Evolutionary conservation across 2,329 filamentous ascomycete species (phyloP).

Genomic region (Sphaerostilbella broomeana): DNA sequence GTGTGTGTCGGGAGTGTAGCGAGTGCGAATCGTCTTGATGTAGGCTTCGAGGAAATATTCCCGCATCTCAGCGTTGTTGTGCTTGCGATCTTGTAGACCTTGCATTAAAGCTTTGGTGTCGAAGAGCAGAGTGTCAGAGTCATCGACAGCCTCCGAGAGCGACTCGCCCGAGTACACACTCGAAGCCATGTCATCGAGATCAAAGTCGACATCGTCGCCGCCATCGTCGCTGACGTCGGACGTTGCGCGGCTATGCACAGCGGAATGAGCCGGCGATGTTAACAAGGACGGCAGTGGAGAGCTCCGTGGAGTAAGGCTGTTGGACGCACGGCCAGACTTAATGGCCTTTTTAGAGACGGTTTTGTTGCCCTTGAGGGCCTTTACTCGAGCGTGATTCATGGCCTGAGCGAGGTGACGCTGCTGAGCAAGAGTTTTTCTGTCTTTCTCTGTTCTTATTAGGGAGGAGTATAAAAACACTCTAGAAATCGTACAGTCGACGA

Average conservation of each 20-base stretch:
- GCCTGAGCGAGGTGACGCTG: conserved; percentile 7
- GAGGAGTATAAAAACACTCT: too few species aligned
- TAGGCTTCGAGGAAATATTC: conserved; percentile 39
- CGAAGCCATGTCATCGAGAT: conserved; percentile 38
- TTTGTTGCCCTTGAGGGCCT: conserved; percentile 65
- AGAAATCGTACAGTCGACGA: not conserved
- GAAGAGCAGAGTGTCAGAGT: conserved; percentile 56
- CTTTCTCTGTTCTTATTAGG: too few species aligned
- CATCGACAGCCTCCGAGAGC: conserved; percentile 51
- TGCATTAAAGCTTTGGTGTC: conserved; percentile 57
- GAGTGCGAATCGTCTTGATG: conserved; percentile 47
- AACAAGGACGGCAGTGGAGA: conserved; percentile 53
- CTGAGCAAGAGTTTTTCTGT: too few species aligned
- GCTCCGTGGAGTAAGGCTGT: conserved; percentile 51
- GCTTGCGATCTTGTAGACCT: conserved; percentile 68
- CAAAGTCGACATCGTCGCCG: conserved; percentile 36
- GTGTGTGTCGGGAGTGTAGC: conserved; percentile 28
- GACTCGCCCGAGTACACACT: conserved; percentile 37
- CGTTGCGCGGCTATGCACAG: conserved; percentile 53
- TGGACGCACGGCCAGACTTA: conserved; percentile 52
- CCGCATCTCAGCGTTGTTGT: conserved; percentile 64
- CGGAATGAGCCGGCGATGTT: conserved; percentile 53
- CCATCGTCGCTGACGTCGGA: conserved; percentile 55
- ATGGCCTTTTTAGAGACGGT: conserved; percentile 63
- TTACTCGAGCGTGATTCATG: conserved; percentile 61